phyloP scores from a whole-genome alignment of 768 basidiomycete genomes.

The Inosperma sp. region DNA sequence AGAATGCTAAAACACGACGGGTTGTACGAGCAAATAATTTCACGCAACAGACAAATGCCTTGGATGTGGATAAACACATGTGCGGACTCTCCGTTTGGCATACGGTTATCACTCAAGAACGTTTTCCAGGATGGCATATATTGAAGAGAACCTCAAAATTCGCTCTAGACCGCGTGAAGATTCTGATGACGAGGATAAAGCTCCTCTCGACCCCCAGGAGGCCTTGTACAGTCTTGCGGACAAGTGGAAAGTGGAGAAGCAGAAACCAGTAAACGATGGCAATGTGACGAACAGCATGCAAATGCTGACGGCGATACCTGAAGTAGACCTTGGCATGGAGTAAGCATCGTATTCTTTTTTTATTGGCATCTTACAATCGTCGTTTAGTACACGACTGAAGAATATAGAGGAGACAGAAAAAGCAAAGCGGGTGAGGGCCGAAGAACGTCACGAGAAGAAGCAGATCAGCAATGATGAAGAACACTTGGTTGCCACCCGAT shows the following conservation, averaged over 20 bases:
- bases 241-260: constrained; percentile 55
- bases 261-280: constrained; percentile 70
- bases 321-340: constrained; percentile 99
- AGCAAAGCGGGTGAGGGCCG: constrained; percentile 82
- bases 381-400: constrained; percentile 69
- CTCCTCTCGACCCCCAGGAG: constrained; percentile 66
- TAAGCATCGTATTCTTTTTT: constrained; percentile 41
- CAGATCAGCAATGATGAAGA: constrained; percentile 62
- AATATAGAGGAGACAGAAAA: constrained; percentile 99
- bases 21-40: constrained; percentile 87
- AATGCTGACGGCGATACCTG: constrained; percentile 97
- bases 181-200: constrained; percentile 37
- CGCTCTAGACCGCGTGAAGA: constrained; percentile 54
- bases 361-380: not conserved
- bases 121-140: constrained; percentile 85
- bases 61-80: constrained; percentile 99
- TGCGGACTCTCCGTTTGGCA: constrained; percentile 35
- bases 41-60: constrained; percentile 91
- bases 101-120: not conserved
- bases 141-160: constrained; percentile 87
- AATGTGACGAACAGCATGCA: constrained; percentile 89
- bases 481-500: constrained; percentile 82
- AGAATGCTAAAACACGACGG: constrained; percentile 65
- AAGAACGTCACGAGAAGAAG: constrained; percentile 60
- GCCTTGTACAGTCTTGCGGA: constrained; percentile 72